phyloP scores from a whole-genome alignment of 2,329 filamentous ascomycete genomes.

The Fusarium sp. region DNA sequence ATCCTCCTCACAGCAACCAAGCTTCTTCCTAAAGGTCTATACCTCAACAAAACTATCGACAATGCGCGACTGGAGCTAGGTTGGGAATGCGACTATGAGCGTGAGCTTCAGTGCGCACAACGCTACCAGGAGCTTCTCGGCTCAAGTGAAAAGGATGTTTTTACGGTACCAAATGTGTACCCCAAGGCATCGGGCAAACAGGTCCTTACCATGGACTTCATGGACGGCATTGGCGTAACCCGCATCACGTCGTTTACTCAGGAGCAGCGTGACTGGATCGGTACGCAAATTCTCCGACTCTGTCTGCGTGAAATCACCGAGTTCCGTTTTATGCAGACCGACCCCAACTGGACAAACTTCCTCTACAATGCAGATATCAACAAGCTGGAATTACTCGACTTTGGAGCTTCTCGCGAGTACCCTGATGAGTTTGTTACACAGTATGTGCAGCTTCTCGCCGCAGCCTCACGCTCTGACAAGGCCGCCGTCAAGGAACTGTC shows the following conservation, averaged over 20 bases:
- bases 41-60: conserved; percentile 95
- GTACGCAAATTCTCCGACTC: conserved; percentile 89
- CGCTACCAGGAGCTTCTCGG: conserved; percentile 81
- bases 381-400: conserved; percentile 91
- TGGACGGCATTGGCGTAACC: conserved; percentile 88
- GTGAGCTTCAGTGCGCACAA: conserved; percentile 84
- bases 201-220: conserved; percentile 92
- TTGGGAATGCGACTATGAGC: conserved; percentile 96
- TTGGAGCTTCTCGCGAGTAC: conserved; percentile 90
- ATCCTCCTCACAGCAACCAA: conserved; percentile 91
- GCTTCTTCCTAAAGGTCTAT: conserved; percentile 89
- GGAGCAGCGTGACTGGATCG: conserved; percentile 92
- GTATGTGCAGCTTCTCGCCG: conserved; percentile 84
- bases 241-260: conserved; percentile 81
- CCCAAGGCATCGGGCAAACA: conserved; percentile 83
- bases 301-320: conserved; percentile 93
- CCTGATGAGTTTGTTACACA: conserved; percentile 81
- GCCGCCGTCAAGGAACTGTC: conserved; percentile 73
- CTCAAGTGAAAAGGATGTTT: conserved; percentile 70
- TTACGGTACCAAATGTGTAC: conserved; percentile 83
- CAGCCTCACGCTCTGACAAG: conserved; percentile 78
- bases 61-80: conserved; percentile 92
- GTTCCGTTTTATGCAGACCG: conserved; percentile 98
- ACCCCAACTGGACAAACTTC: conserved; percentile 99
- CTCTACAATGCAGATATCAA: conserved; percentile 80